Evolutionary conservation across 208 protist species (phyloP).

Genomic region (Sergeia podlipaevii): DNA sequence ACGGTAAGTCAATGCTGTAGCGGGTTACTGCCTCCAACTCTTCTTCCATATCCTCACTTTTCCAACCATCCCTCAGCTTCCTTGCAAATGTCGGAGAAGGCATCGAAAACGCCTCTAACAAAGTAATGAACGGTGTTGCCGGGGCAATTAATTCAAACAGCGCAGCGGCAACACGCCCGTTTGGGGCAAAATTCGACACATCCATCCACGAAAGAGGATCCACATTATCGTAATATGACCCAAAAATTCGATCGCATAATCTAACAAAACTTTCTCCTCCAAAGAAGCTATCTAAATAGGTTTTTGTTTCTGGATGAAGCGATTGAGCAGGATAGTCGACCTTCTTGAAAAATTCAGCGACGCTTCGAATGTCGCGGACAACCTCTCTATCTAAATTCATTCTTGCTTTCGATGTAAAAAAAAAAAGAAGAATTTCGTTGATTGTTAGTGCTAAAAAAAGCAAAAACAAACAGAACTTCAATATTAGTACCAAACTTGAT

Average conservation of each 20-base stretch:
- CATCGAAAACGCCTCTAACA: conserved; percentile 63
- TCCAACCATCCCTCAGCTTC: conserved; percentile 50
- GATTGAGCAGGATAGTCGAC: conserved; percentile 41
- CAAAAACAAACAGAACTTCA: conserved; percentile 10
- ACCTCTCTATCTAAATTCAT: conserved; percentile 6
- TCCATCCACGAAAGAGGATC: conserved; percentile 66
- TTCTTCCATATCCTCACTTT: conserved; percentile 10
- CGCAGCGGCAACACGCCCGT: conserved; percentile 37
- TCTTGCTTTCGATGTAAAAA: conserved; percentile 1
- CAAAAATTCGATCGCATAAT: conserved; percentile 72
- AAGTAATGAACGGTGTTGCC: conserved; percentile 43
- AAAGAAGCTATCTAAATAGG: conserved; percentile 69
- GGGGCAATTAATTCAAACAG: conserved; percentile 67
- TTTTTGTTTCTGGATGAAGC: conserved; percentile 43
- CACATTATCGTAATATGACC: conserved; percentile 15
- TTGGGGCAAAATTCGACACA: conserved; percentile 56
- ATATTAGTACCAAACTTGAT: conserved; percentile 6
- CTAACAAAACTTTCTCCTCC: conserved; percentile 45
- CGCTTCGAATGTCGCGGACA: background rate
- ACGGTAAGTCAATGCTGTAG: conserved; percentile 50
- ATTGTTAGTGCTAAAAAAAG: conserved; percentile 8
- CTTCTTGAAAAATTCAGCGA: conserved; percentile 26
- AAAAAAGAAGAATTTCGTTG: conserved; percentile 1
- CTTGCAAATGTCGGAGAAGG: conserved; percentile 43
- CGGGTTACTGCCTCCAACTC: conserved; percentile 9